Evolutionary conservation across 2,329 filamentous ascomycete genomes (phyloP).

Genomic region (Chrysosphaeria jannelii): DNA sequence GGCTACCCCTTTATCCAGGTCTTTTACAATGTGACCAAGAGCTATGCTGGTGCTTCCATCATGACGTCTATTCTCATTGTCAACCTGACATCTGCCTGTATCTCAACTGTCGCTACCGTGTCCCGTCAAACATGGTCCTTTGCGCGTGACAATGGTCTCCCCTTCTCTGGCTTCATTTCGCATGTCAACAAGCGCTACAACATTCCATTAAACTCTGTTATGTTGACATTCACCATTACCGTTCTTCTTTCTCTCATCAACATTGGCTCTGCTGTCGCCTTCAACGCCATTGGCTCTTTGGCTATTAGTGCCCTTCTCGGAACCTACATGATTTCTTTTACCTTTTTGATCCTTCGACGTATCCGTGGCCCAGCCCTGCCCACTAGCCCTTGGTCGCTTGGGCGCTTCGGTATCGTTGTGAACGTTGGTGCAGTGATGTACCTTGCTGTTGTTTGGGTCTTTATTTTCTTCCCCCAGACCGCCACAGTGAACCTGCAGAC

Average conservation of each 20-base stretch:
- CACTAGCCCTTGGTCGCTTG: constrained; percentile 12
- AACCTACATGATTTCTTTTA: constrained; percentile 18
- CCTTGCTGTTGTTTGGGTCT: constrained; percentile 15
- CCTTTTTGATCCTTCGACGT: constrained; percentile 14
- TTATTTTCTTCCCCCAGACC: constrained; percentile 16
- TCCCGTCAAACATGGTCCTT: constrained; percentile 27
- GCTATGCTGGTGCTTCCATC: constrained; percentile 15
- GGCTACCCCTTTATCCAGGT: constrained; percentile 28
- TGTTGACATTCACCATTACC: constrained; percentile 16
- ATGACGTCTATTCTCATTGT: constrained; percentile 19
- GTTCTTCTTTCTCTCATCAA: constrained; percentile 17
- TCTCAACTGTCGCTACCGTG: constrained; percentile 23
- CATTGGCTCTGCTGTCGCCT: constrained; percentile 18
- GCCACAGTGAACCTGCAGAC: constrained; percentile 10
- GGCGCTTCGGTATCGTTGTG: constrained; percentile 11
- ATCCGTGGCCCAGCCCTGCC: constrained; percentile 11
- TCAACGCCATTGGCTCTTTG: constrained; percentile 22
- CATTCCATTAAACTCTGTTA: constrained; percentile 15
- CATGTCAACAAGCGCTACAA: constrained; percentile 8
- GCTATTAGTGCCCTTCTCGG: constrained; percentile 17
- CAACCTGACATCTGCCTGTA: constrained; percentile 16
- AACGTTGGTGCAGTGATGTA: constrained; percentile 15
- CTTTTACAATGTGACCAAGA: constrained; percentile 19
- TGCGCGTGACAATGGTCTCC: constrained; percentile 12
- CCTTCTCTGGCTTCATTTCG: constrained; percentile 11